Conservation (phyloP, 805 yeast species). For the Cyberlindnera sargentensis region DNA sequence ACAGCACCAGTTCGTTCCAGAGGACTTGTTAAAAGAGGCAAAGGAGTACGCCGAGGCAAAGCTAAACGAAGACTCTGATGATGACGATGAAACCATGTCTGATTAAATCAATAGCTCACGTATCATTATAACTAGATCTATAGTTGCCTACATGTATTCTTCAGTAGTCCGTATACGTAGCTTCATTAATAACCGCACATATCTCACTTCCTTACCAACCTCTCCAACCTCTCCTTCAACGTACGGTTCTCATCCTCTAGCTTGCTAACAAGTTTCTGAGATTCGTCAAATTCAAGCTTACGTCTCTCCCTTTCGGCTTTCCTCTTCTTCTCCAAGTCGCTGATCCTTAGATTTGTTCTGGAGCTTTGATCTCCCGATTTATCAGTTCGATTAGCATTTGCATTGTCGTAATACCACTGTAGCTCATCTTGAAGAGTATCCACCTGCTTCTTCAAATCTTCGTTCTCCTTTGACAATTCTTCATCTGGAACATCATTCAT, state of each 20-base stretch:
- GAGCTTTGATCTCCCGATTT: conserved; percentile 21
- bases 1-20: conserved; percentile 72
- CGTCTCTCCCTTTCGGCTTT: conserved; percentile 66
- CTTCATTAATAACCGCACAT: not conserved
- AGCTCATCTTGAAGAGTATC: conserved; percentile 12
- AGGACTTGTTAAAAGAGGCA: conserved; percentile 75
- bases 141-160: not conserved
- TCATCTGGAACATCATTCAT: conserved; percentile 11
- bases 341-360: conserved; percentile 43
- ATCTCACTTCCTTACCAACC: not conserved
- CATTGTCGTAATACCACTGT: conserved; percentile 14
- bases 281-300: conserved; percentile 51
- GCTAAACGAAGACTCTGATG: conserved; percentile 67
- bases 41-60: conserved; percentile 77
- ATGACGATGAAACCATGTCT: conserved; percentile 40
- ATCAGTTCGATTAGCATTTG: not conserved
- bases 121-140: not conserved
- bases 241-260: conserved; percentile 48
- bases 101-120: conserved; percentile 5
- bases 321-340: conserved; percentile 59
- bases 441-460: conserved; percentile 9
- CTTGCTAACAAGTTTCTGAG: conserved; percentile 42
- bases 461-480: conserved; percentile 1
- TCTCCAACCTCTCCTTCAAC: conserved; percentile 25
- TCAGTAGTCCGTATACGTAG: not conserved